Base-by-base conservation (phyloP, 1,284 basidiomycete species). In the Pulveroboletus sp. region DNA sequence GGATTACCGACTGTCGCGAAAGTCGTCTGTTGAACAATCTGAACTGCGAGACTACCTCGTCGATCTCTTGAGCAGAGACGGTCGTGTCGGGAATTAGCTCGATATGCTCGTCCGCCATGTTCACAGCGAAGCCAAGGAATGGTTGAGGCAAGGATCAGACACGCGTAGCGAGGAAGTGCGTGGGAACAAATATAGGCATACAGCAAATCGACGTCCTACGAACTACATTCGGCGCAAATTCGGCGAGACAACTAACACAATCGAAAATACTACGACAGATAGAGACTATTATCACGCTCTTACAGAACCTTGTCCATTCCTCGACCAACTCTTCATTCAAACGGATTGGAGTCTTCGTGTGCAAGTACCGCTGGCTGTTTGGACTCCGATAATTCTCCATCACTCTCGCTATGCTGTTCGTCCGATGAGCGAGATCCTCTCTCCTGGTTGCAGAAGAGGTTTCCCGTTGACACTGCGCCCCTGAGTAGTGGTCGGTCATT, bases 341-440 rank as follows among this genome's bases (percentile, higher is more conserved):
- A 88, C 14, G 86, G 86, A 60, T 86, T 89, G 64, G 82, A 80
- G 44, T 83, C 84, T 62, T 82, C 81, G 55, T 73, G 69, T 42
- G 59, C 63, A 33, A 55, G 60, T 39, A 22, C 57, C 22, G 42
- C 52, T 62, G 76, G 72, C 43, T 69, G 66, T 49, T 63, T 72
- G 47, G 68, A 65, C 47, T 65, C 66, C n/a, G 62, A 62, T 36
- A 38, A 36, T 33, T 65, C 68, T 44, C 59, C 56, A 49, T 62
- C 66, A 36, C 67, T 65, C 58, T 63, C 64, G 44, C 56, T 54
- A 47, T 76, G 77, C 20, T 77, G 76, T 44, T 81, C 79, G 43
- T 78, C 77, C 49, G 71, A 73, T 15, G 75, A 71, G 49, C 56
- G 57, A 24, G 60, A 72, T 39, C 79, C 77, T 54, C 73, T 75